Conservation (phyloP, 495 filamentous ascomycete species). For the Staphylotrichum tortipilum region DNA sequence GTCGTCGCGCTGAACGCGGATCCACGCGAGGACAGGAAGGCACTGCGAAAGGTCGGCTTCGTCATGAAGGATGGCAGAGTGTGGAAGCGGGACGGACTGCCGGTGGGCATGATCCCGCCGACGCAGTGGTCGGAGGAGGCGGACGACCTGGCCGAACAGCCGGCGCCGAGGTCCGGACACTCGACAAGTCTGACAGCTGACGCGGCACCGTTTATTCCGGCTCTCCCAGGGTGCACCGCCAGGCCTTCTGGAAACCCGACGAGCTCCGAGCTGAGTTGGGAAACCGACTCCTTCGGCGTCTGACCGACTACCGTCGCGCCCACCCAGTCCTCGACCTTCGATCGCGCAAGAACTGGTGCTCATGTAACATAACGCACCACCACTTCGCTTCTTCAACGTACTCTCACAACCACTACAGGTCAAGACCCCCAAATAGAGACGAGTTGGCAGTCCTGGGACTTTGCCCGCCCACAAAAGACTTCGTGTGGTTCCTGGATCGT, state of each 20-base stretch:
- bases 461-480: too few relatives aligned
- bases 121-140: slow-evolving; percentile 14
- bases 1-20: slow-evolving; percentile 37
- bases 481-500: too few relatives aligned
- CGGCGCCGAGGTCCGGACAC: not conserved
- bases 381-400: too few relatives aligned
- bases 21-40: slow-evolving; percentile 26
- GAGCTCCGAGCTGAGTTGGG: not conserved
- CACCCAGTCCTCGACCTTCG: too few relatives aligned
- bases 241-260: not conserved
- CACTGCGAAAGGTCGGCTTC: slow-evolving; percentile 40
- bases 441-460: too few relatives aligned
- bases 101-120: slow-evolving; percentile 12
- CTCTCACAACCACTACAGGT: too few relatives aligned
- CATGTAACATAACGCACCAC: too few relatives aligned
- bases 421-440: too few relatives aligned
- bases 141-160: slow-evolving; percentile 1
- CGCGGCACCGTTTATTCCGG: not conserved
- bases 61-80: slow-evolving; percentile 46
- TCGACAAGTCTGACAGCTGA: not conserved
- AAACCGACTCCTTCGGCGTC: not conserved
- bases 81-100: slow-evolving; percentile 25
- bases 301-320: not conserved
- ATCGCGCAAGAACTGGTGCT: too few relatives aligned
- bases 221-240: not conserved